Percentiles rank a stretch among this genome's conserved stretches.
Conservation (phyloP, 2,329 filamentous ascomycete genomes). For the Dothideomycetes sp. region DNA sequence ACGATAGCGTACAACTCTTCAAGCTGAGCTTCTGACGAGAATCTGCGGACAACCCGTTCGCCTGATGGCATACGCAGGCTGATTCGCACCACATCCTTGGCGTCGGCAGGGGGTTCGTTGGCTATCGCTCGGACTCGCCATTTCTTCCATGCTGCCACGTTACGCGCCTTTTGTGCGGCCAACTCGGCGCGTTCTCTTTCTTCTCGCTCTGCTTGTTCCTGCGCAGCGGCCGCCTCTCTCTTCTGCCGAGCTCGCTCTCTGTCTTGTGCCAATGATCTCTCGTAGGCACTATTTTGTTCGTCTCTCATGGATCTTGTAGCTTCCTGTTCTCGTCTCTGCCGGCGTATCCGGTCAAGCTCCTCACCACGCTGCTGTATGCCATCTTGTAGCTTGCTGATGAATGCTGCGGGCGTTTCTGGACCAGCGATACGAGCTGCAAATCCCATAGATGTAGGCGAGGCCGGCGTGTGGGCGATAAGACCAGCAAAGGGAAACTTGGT, state of each 20-base stretch:
- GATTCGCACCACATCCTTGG: slow-evolving; percentile 62
- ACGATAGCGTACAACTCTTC: slow-evolving; percentile 95
- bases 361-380: slow-evolving; percentile 67
- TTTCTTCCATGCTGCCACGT: slow-evolving; percentile 59
- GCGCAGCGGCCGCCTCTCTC: slow-evolving; percentile 60
- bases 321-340: slow-evolving; percentile 68
- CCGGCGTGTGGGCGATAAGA: slow-evolving; percentile 76
- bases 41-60: slow-evolving; percentile 67
- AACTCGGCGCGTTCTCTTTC: slow-evolving; percentile 54
- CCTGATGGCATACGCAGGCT: slow-evolving; percentile 52
- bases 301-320: slow-evolving; percentile 70
- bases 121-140: slow-evolving; percentile 65
- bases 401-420: slow-evolving; percentile 56
- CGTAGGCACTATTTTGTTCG: slow-evolving; percentile 88
- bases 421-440: slow-evolving; percentile 72
- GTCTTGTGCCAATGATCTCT: slow-evolving; percentile 79
- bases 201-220: slow-evolving; percentile 51
- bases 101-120: slow-evolving; percentile 54
- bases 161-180: slow-evolving; percentile 43
- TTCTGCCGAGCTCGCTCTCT: slow-evolving; percentile 69
- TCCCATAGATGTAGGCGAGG: slow-evolving; percentile 78
- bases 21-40: slow-evolving; percentile 56
- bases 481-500: slow-evolving; percentile 89
- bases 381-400: slow-evolving; percentile 62
- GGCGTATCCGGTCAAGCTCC: slow-evolving; percentile 63